Conservation (phyloP, 2,329 filamentous ascomycete genomes). For the Chaetomiaceae sp. region DNA sequence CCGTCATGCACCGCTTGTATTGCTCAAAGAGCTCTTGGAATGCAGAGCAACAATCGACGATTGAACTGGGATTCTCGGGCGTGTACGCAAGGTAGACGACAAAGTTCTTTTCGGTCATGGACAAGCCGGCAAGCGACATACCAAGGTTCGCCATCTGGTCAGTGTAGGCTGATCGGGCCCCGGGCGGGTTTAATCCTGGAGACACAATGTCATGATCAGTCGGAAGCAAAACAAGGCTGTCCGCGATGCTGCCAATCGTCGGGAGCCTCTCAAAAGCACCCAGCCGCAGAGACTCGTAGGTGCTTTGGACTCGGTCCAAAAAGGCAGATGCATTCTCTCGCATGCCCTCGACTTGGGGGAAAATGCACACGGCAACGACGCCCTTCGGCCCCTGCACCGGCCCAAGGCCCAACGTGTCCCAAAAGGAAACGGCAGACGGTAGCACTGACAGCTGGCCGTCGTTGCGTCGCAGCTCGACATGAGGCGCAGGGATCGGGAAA, state of each 20-base stretch:
- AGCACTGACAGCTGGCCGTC: slow-evolving; percentile 68
- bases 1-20: slow-evolving; percentile 50
- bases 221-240: slow-evolving; percentile 41
- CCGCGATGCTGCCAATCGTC: slow-evolving; percentile 39
- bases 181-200: slow-evolving; percentile 39
- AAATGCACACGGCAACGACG: slow-evolving; percentile 65
- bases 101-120: slow-evolving; percentile 53
- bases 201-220: slow-evolving; percentile 39
- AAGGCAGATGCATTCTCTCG: slow-evolving; percentile 58
- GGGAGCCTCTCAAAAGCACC: slow-evolving; percentile 57
- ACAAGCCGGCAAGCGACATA: slow-evolving; percentile 41
- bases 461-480: slow-evolving; percentile 66
- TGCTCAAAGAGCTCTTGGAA: slow-evolving; percentile 69
- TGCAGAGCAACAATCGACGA: slow-evolving; percentile 67
- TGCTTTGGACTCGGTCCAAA: slow-evolving; percentile 61
- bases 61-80: slow-evolving; percentile 54
- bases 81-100: slow-evolving; percentile 75
- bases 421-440: slow-evolving; percentile 71
- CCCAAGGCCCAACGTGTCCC: slow-evolving; percentile 73
- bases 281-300: slow-evolving; percentile 70
- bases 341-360: slow-evolving; percentile 62
- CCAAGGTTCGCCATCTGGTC: slow-evolving; percentile 48
- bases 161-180: slow-evolving; percentile 42
- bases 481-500: slow-evolving; percentile 63
- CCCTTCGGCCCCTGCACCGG: slow-evolving; percentile 70